A percentile compares a stretch with the other conserved stretches of the same genome.
Evolutionary conservation across 2,329 filamentous ascomycete genomes (phyloP).

Genomic region (Neoarthrinium moseri): DNA sequence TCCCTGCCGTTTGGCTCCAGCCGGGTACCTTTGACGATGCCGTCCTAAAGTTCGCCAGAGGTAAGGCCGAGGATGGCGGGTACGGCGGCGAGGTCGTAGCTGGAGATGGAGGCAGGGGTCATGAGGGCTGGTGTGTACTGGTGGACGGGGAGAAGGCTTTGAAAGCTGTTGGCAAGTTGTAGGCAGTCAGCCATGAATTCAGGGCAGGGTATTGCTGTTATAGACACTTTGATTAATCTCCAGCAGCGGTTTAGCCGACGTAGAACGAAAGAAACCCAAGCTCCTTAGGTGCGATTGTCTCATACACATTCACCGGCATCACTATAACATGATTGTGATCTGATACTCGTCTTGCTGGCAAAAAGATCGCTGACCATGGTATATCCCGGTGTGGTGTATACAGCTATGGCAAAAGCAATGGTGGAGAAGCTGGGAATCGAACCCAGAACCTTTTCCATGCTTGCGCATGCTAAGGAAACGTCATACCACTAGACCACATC

Average conservation of each 20-base stretch:
- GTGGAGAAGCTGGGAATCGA: conserved; percentile 12
- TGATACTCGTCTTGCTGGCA: too few relatives aligned
- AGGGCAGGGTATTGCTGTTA: too few relatives aligned
- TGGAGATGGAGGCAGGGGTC: conserved; percentile 61
- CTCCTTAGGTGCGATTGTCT: too few relatives aligned
- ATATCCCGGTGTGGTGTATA: too few relatives aligned
- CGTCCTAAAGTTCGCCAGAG: conserved; percentile 57
- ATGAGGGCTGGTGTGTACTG: conserved; percentile 83
- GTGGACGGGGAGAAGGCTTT: conserved; percentile 74
- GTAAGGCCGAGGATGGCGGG: conserved; percentile 42
- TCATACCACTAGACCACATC: conserved; percentile 10
- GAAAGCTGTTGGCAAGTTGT: conserved; percentile 53
- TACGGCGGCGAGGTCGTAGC: conserved; percentile 70
- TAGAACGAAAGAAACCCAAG: too few relatives aligned
- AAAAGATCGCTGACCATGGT: too few relatives aligned
- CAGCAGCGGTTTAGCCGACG: too few relatives aligned
- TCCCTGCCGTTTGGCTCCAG: conserved; percentile 83
- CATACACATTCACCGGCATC: too few relatives aligned
- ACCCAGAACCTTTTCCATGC: conserved; percentile 13
- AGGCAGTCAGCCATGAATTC: background rate
- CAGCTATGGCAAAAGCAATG: background rate
- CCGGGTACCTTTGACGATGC: conserved; percentile 83
- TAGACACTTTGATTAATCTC: too few relatives aligned
- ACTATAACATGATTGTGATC: too few relatives aligned
- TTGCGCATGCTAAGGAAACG: conserved; percentile 11